Evolutionary conservation across 768 basidiomycete species (phyloP), one percentile per base, ranked within the genome.

Genomic region (Favolaschia claudopus): DNA sequence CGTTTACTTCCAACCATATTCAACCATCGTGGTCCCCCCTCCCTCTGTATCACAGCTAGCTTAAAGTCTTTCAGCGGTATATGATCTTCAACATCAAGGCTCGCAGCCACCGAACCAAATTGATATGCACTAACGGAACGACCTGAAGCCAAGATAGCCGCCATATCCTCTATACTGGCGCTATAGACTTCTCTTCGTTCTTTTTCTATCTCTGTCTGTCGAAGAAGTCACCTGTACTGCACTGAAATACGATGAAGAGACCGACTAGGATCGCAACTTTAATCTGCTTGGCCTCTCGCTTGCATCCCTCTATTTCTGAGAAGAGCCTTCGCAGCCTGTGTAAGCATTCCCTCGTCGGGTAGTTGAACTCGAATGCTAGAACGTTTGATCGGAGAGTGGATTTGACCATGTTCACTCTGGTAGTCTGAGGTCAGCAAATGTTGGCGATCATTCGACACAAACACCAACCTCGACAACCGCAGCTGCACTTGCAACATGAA

Each of bases 211-310:
- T 37, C 57, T 12, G 28, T 25, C 57, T 58, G 29, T 22, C 29
- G n/a, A 32, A 37, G 2, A 29, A 5, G 14, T 40, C 17, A 37
- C 4, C 12, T 4, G 19, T 19, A n/a, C 27, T 15, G 8, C 31
- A 27, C 3, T 25, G 13, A 7, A 5, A 20, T 31, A 28, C 17
- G 13, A 14, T 37, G 39, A 12, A 22, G 47, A 5, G 6, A 10
- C 28, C 29, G 3, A 58, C 57, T 24, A 45, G 31, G 12, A 52
- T 45, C 15, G 43, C 31, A 17, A 46, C 22, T 27, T 58, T 33
- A 17, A 58, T 47, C 14, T 39, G 37, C 44, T 59, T 59, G 44
- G 31, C 44, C 31, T 59, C 50, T 9, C 44, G 22, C 38, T 25
- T 53, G 50, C 43, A 59, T 17, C 19, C 28, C 15, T 53, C 42